Percentiles rank a stretch among this genome's conserved stretches.
Evolutionary conservation across 1,139 yeast species (phyloP).

Genomic region (Saccharomyces pastorianus): DNA sequence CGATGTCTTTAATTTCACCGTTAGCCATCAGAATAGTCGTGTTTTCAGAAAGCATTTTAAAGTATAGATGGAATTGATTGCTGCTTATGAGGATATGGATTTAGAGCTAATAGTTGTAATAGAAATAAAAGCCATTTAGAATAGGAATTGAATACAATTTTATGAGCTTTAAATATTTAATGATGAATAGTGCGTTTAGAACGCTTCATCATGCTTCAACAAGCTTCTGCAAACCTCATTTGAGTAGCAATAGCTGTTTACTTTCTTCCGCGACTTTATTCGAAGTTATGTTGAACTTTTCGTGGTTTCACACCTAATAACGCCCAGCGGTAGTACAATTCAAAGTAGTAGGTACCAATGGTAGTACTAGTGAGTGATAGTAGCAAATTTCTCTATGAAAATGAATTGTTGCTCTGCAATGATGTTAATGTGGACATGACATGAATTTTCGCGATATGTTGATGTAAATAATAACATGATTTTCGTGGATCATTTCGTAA

Average conservation of each 20-base stretch:
- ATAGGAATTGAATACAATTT: neutral
- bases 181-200: neutral
- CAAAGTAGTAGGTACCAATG: neutral
- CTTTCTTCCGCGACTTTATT: neutral
- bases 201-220: neutral
- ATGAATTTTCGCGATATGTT: neutral
- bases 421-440: neutral
- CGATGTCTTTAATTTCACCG: conserved; percentile 33
- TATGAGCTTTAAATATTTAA: neutral
- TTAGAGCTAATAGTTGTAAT: neutral
- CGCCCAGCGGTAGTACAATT: neutral
- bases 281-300: neutral
- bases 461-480: neutral
- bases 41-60: conserved; percentile 27
- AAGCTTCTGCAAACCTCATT: neutral
- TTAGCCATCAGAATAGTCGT: conserved; percentile 37
- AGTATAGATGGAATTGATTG: neutral
- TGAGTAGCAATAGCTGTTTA: neutral
- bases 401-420: neutral
- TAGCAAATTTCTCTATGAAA: neutral
- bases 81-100: neutral
- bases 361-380: neutral
- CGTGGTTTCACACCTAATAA: neutral
- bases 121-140: neutral
- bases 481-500: neutral